A percentile compares a stretch with the other conserved stretches of the same genome.
These are phyloP conservation scores for Nemania sp. DNA, from an alignment of 2,329 filamentous ascomycete genomes.

Conservation along the genomic window DNA sequence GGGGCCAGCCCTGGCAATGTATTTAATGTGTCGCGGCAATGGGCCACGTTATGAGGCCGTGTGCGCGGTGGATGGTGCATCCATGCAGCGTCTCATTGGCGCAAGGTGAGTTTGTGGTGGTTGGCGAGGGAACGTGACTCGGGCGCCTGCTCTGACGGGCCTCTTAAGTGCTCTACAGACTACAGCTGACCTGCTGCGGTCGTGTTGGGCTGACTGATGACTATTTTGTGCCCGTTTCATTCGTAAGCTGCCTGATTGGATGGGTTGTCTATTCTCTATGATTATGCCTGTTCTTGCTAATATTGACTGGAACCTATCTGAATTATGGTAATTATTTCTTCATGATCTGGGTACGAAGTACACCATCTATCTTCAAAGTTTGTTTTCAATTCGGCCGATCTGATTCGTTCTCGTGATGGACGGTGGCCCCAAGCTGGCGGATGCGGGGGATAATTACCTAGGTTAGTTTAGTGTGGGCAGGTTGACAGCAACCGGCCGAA, in stretches of 20 bases:
- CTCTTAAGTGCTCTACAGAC: too few relatives aligned
- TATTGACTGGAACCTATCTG: not conserved
- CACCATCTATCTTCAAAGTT: too few relatives aligned
- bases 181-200: conserved; percentile 15
- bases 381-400: too few relatives aligned
- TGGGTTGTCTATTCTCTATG: not conserved
- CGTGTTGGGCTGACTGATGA: conserved; percentile 1
- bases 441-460: too few relatives aligned
- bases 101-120: conserved; percentile 14
- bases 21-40: too few relatives aligned
- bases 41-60: conserved; percentile 19
- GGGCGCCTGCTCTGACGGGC: too few relatives aligned
- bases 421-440: too few relatives aligned
- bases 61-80: conserved; percentile 11
- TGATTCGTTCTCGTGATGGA: too few relatives aligned
- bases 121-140: conserved; percentile 31
- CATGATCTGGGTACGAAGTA: too few relatives aligned
- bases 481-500: conserved; percentile 1
- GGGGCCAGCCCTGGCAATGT: too few relatives aligned
- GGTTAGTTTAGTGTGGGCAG: not conserved
- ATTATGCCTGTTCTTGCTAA: not conserved
- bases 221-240: not conserved
- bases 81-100: conserved; percentile 13
- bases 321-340: too few relatives aligned
- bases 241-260: not conserved